Evolutionary conservation across 2,329 filamentous ascomycete genomes (phyloP), one percentile per base, ranked within the genome.

Genomic region (Calonectria hongkongensis): DNA sequence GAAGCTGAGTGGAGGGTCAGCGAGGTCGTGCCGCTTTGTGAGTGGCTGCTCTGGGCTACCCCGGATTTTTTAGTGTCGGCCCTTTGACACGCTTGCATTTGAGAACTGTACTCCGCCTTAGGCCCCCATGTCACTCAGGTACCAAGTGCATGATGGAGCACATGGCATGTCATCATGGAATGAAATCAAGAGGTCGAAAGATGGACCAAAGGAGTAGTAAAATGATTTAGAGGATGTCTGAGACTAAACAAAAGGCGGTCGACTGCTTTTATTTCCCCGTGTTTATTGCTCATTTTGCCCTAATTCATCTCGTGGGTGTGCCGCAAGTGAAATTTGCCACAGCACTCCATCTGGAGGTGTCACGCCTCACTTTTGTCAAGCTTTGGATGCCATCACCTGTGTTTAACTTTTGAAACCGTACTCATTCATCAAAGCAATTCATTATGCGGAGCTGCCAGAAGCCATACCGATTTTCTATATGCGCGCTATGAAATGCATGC

Each of bases 11-110:
- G 64, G 67, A 68, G 71, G 45, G 68, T 65, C 47, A 71, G 45
- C 47, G 25, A 48, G 58, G 27, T 30, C 39, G 47, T 45, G 41
- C 63, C 18, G 68, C 43, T 30, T 58, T 74, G 50, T 79, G 75
- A 79, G 71, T 79, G 78, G 78, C 70, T 75, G 68, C 28, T 39
- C 9, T 69, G 60, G 43, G 15, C 60, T 79, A 78, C 78, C 78
- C 78, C 78, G 68, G 78, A 79, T 78, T 79, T 54, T 63, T 51
- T 45, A 60, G 13, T 18, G 72, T 18, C 39, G 74, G 70, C 58
- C 70, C 62, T 43, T 68, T 50, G 54, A 60, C 33, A 18, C 54
- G 39, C 54, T 36, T 60, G 54, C 54, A 60, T 27, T 9, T 36
- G 12, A 39, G n/a, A 58, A 30, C 54, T 60, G 54, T 36, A 8